Base-by-base conservation (phyloP, 371 early-diverging fungal species). In the Rhizomucor miehei region DNA sequence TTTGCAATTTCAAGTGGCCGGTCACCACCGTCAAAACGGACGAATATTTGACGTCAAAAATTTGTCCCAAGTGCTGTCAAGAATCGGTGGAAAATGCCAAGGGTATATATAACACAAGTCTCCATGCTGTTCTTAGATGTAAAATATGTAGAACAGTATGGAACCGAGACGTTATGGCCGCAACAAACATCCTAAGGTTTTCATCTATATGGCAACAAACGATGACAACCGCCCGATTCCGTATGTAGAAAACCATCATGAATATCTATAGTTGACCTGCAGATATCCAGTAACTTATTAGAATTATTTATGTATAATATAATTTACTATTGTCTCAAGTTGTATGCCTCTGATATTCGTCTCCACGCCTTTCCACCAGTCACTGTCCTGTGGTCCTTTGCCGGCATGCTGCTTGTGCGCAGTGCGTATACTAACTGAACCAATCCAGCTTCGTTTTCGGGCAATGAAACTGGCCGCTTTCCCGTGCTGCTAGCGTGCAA, bases 281-380 rank as follows among this genome's bases (percentile, higher is more conserved):
- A 16, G 3, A 41, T 41, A 41, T 41, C 41, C 3, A 3, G 19
- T 41, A 41, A 41, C 41, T 6, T 19, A 41, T 12, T 6, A 19
- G 6, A 41, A 6, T 41, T 41, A 41, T 41, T 6, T 19, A 41
- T 41, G 6, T 16, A 41, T 6, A 6, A 14, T 41, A 41, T 19
- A 41, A 41, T 11, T 41, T 34, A 35, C 9, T n/a, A 44, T 29
- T 35, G 56, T 16, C 57, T 25, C 34, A 77, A 54, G 40, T 73
- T 77, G 59, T 77, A 77, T 11, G 77, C 77, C 53, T 77, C 77
- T 9, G 77, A 77, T 3, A 77, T 66, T 44, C 77, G 60, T 48
- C 77, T 61, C 19, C 68, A 52, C 14, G 73, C 67, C 44, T 69
- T 62, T 17, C 63, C 68, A 16, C 29, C 17, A 11, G 16, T 25